Conservation (phyloP, 192 early-diverging fungal genomes). For the Coemansia sp. region DNA sequence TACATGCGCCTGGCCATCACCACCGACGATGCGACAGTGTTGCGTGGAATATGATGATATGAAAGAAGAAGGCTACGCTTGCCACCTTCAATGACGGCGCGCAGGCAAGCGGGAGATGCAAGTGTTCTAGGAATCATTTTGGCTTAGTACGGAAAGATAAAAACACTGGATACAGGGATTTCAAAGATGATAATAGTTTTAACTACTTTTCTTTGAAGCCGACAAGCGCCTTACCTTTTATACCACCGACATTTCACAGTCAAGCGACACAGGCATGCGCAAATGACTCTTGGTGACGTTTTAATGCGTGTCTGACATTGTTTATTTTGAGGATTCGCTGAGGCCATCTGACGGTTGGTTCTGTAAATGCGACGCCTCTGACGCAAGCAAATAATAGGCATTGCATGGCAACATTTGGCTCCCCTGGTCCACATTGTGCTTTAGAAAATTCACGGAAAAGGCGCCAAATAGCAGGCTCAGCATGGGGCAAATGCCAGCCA, state of each 20-base stretch:
- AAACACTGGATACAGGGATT: background rate
- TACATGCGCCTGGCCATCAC: constrained; percentile 21
- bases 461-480: background rate
- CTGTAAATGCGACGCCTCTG: too few species aligned
- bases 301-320: background rate
- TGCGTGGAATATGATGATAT: background rate
- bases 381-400: too few species aligned
- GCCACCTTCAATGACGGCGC: background rate
- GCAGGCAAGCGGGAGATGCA: background rate
- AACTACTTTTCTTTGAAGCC: background rate
- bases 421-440: too few species aligned
- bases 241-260: background rate
- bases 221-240: background rate
- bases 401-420: too few species aligned
- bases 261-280: background rate
- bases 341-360: constrained; percentile 6
- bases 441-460: too few species aligned
- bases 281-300: background rate
- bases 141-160: background rate
- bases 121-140: constrained; percentile 11
- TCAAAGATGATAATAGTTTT: background rate
- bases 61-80: background rate
- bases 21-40: constrained; percentile 14
- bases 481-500: constrained; percentile 14
- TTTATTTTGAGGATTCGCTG: constrained; percentile 1